phyloP scores from a whole-genome alignment of 306 rosid genomes.

The Abrus pulchellus region DNA sequence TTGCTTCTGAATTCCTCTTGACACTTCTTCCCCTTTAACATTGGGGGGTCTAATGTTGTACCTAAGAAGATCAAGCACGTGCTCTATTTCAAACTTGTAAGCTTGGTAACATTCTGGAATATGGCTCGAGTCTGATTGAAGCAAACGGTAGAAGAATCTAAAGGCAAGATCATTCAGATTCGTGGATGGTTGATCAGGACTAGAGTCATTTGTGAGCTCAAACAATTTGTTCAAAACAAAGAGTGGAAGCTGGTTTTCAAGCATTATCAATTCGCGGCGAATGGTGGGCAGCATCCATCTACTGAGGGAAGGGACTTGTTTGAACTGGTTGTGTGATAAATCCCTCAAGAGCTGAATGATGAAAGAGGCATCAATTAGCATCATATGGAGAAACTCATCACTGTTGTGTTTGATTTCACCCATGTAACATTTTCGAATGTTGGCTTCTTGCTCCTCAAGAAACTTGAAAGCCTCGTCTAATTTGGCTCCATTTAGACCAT shows the following conservation, averaged over 20 bases:
- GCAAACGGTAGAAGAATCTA: conserved; percentile 52
- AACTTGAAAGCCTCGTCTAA: conserved; percentile 39
- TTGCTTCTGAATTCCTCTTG: conserved; percentile 29
- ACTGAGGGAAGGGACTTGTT: conserved; percentile 27
- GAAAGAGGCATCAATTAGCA: conserved; percentile 56
- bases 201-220: conserved; percentile 1
- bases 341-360: conserved; percentile 54
- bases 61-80: conserved; percentile 58
- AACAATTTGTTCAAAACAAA: conserved; percentile 52
- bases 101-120: background rate
- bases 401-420: conserved; percentile 39
- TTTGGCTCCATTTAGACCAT: background rate
- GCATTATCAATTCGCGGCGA: conserved; percentile 54
- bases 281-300: conserved; percentile 61
- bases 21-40: background rate
- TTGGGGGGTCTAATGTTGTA: conserved; percentile 29
- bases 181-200: background rate
- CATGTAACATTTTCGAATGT: conserved; percentile 42
- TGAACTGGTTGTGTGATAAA: background rate
- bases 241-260: conserved; percentile 63
- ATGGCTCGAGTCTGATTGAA: conserved; percentile 28
- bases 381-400: conserved; percentile 53
- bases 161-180: conserved; percentile 46
- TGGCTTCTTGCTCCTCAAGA: conserved; percentile 39
- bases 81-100: conserved; percentile 1